A percentile compares a stretch with the other conserved stretches of the same genome.
phyloP scores from a whole-genome alignment of 768 basidiomycete species.

The Termitomyces bulborhizus region DNA sequence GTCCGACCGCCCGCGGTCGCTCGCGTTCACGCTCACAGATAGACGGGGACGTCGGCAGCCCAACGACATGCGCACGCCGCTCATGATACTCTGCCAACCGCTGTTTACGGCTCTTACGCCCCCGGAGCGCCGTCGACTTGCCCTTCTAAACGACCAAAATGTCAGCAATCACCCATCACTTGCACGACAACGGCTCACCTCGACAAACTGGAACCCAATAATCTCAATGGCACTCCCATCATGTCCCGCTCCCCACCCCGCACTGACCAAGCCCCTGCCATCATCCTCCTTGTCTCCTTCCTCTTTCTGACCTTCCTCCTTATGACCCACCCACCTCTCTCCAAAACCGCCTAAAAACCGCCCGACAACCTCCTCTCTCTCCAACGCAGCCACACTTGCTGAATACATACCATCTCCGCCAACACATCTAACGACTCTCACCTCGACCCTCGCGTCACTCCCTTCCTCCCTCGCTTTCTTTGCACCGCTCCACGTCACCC shows the following conservation, averaged over 20 bases:
- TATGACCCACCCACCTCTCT: conserved; percentile 28
- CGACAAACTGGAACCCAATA: conserved; percentile 53
- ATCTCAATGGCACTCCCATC: conserved; percentile 76
- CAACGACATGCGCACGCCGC: conserved; percentile 47
- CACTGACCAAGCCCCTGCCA: conserved; percentile 56
- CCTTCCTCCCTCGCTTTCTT: conserved; percentile 31
- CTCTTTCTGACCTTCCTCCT: conserved; percentile 15
- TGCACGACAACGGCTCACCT: conserved; percentile 34
- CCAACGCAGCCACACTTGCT: conserved; percentile 21
- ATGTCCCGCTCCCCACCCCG: conserved; percentile 73
- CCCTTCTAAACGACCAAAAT: conserved; percentile 30
- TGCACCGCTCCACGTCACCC: conserved; percentile 40
- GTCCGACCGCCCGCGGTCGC: conserved; percentile 27
- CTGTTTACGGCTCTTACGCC: conserved; percentile 58
- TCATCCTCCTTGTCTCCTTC: conserved; percentile 35
- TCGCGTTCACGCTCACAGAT: conserved; percentile 1
- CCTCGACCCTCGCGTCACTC: conserved; percentile 32
- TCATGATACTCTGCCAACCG: conserved; percentile 62
- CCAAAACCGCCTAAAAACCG: conserved; percentile 42
- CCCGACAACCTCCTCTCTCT: conserved; percentile 40
- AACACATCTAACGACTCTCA: conserved; percentile 33
- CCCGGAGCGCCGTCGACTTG: conserved; percentile 41
- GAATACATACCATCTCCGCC: conserved; percentile 9
- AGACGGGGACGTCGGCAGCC: conserved; percentile 15
- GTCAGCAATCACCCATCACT: background rate